A percentile compares a stretch with the other conserved stretches of the same genome.
These are phyloP conservation scores for Bruguiera gymnorhiza DNA, from an alignment of 345 rosid species.

Conservation along the genomic window DNA sequence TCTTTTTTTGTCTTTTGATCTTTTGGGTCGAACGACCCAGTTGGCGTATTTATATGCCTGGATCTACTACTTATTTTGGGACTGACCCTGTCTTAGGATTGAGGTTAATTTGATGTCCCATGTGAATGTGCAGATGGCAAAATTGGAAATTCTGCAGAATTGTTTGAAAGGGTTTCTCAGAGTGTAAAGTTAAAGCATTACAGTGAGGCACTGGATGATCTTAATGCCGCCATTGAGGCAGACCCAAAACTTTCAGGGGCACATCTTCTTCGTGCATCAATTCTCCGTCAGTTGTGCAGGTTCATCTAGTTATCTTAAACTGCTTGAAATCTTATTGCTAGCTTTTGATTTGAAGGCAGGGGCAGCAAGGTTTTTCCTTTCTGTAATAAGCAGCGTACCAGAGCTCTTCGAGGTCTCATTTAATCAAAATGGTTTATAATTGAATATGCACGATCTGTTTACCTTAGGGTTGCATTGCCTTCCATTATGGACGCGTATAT, in stretches of 20 bases:
- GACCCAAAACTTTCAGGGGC: slow-evolving; percentile 93
- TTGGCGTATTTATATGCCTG: background rate
- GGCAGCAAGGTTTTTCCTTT: too few relatives aligned
- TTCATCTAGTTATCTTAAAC: slow-evolving; percentile 6
- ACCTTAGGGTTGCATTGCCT: too few relatives aligned
- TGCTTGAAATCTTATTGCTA: background rate
- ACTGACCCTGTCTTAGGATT: background rate
- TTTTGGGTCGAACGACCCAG: too few relatives aligned
- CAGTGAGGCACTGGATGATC: slow-evolving; percentile 87
- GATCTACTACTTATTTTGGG: background rate
- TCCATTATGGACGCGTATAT: too few relatives aligned
- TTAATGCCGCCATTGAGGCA: slow-evolving; percentile 86
- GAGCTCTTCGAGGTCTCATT: too few relatives aligned
- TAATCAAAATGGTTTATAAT: too few relatives aligned
- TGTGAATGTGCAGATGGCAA: slow-evolving; percentile 50
- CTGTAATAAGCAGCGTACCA: too few relatives aligned
- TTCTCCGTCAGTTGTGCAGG: slow-evolving; percentile 94
- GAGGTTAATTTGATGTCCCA: background rate
- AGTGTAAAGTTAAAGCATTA: slow-evolving; percentile 76
- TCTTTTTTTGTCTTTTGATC: background rate
- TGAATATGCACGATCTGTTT: too few relatives aligned
- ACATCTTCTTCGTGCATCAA: slow-evolving; percentile 65
- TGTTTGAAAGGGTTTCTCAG: slow-evolving; percentile 72
- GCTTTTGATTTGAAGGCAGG: too few relatives aligned
- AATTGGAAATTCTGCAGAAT: slow-evolving; percentile 56